Conservation (phyloP, 1,284 basidiomycete species). For the Hemileia vastatrix region DNA sequence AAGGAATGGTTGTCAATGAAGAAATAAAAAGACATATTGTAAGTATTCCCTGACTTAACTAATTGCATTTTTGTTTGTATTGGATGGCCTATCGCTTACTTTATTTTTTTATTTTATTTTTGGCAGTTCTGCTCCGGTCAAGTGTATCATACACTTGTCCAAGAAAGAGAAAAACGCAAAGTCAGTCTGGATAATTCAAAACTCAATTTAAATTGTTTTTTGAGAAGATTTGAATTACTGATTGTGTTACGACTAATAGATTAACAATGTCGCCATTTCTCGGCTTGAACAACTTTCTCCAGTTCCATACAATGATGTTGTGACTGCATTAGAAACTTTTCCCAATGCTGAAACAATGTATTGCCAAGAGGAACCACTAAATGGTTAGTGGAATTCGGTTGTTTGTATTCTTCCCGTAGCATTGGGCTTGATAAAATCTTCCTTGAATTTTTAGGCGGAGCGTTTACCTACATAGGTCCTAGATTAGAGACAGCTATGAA, state of each 20-base stretch:
- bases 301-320: constrained; percentile 70
- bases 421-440: constrained; percentile 5
- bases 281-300: constrained; percentile 89
- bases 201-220: no score
- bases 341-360: constrained; percentile 84
- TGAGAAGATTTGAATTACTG: no score
- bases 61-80: no score
- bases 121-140: constrained; percentile 55
- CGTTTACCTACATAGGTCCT: constrained; percentile 71
- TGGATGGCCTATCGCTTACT: no score
- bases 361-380: constrained; percentile 75
- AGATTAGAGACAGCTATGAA: constrained; percentile 47
- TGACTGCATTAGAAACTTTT: constrained; percentile 64
- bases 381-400: no score
- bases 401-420: constrained; percentile 10
- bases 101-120: constrained; percentile 33
- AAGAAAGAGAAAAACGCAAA: constrained; percentile 77
- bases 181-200: no score
- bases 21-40: constrained; percentile 85
- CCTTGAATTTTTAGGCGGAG: constrained; percentile 61
- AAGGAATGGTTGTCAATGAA: constrained; percentile 64
- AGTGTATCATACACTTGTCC: constrained; percentile 82
- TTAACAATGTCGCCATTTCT: constrained; percentile 87
- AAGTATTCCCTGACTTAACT: no score
- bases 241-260: no score